Evolutionary conservation across 352 stramenopile genomes (phyloP).

Genomic region (Pythium apleroticum): DNA sequence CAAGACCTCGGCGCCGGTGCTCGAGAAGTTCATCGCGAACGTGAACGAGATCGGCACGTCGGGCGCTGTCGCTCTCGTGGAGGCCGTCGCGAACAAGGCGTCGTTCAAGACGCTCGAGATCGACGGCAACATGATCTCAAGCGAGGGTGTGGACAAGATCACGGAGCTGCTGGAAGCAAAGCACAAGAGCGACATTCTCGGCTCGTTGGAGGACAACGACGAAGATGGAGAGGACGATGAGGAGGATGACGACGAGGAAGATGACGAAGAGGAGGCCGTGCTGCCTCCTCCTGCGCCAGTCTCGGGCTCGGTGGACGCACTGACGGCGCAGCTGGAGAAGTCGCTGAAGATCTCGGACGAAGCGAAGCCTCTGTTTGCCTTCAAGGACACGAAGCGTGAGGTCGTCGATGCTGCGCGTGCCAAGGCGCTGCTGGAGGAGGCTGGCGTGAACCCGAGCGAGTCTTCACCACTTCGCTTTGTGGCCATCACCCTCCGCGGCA

Average conservation of each 20-base stretch:
- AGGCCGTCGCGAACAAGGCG: slow-evolving; percentile 56
- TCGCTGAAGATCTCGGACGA: slow-evolving; percentile 38
- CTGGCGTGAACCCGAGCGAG: slow-evolving; percentile 38
- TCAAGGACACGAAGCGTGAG: slow-evolving; percentile 59
- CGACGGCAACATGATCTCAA: slow-evolving; percentile 83
- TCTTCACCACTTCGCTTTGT: slow-evolving; percentile 46
- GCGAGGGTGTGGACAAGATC: slow-evolving; percentile 58
- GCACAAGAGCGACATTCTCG: slow-evolving; percentile 57
- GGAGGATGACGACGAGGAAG: slow-evolving; percentile 50
- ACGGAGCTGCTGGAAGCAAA: slow-evolving; percentile 44
- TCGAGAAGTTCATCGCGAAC: slow-evolving; percentile 87
- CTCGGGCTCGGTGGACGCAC: slow-evolving; percentile 37
- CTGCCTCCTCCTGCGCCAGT: slow-evolving; percentile 23
- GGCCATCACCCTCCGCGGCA: slow-evolving; percentile 64
- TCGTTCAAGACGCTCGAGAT: slow-evolving; percentile 60
- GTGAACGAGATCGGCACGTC: slow-evolving; percentile 88
- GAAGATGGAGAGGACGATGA: slow-evolving; percentile 76
- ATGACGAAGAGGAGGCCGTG: slow-evolving; percentile 34
- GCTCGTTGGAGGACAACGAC: slow-evolving; percentile 82
- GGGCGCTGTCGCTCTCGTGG: slow-evolving; percentile 83
- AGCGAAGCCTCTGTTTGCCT: slow-evolving; percentile 43
- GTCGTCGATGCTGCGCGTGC: slow-evolving; percentile 67
- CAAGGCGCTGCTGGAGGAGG: slow-evolving; percentile 41
- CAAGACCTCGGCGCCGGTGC: slow-evolving; percentile 36
- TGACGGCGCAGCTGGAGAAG: slow-evolving; percentile 49